Conservation (phyloP, 306 rosid genomes). For the Comarum palustre region DNA sequence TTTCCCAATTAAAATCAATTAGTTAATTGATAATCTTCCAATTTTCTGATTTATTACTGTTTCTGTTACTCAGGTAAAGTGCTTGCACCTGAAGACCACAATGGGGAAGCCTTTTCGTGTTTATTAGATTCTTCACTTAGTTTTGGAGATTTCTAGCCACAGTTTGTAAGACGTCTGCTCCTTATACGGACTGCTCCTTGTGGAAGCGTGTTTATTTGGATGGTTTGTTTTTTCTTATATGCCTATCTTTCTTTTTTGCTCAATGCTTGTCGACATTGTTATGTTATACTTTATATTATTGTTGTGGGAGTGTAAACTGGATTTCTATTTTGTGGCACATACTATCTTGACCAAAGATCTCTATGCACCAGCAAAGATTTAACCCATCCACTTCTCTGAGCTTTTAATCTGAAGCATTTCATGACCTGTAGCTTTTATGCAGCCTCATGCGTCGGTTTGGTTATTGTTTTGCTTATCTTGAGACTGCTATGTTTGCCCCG, state of each 20-base stretch:
- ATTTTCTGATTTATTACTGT: not conserved
- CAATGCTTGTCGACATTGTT: not conserved
- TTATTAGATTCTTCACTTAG: slow-evolving; percentile 4
- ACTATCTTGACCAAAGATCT: not conserved
- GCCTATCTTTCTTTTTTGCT: not conserved
- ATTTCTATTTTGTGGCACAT: not conserved
- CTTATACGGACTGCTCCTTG: not conserved
- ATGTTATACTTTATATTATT: not conserved
- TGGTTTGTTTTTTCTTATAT: not conserved
- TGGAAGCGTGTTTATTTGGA: not conserved
- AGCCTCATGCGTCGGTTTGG: no score
- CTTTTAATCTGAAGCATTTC: no score
- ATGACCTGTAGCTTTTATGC: no score
- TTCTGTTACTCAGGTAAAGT: slow-evolving; percentile 30
- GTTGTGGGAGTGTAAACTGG: not conserved
- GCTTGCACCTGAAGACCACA: slow-evolving; percentile 38
- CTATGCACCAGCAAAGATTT: not conserved
- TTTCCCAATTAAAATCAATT: not conserved
- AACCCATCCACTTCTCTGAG: not conserved
- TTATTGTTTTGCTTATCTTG: no score
- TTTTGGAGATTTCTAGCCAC: slow-evolving; percentile 3
- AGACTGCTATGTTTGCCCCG: no score
- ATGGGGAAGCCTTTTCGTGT: slow-evolving; percentile 41
- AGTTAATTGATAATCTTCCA: not conserved
- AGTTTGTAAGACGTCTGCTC: not conserved